phyloP scores from a whole-genome alignment of 305 asterid species.

The Solanum hybrid region DNA sequence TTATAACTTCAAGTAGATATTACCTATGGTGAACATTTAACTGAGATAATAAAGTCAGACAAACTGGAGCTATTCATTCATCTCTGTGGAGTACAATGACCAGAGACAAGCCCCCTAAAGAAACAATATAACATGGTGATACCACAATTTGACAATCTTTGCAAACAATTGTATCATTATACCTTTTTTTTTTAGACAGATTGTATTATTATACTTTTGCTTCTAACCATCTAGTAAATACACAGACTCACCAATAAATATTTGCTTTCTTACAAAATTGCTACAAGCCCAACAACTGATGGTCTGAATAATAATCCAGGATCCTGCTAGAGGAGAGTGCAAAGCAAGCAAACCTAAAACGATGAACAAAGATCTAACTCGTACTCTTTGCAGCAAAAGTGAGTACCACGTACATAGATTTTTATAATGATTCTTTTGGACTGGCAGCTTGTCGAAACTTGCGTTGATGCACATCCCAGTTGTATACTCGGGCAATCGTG shows the following conservation, averaged over 20 bases:
- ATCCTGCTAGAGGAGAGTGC: background rate
- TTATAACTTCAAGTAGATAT: background rate
- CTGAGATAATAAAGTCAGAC: background rate
- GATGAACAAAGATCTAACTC: slow-evolving; percentile 6
- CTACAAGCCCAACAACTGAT: background rate
- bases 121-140: background rate
- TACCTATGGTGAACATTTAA: background rate
- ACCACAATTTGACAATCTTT: background rate
- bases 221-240: background rate
- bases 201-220: background rate
- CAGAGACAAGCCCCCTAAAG: background rate
- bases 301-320: background rate
- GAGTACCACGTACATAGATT: slow-evolving; percentile 5
- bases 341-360: background rate
- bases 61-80: background rate
- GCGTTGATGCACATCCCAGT: slow-evolving; percentile 94
- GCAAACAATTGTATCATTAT: background rate
- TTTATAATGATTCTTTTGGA: slow-evolving; percentile 13
- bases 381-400: slow-evolving; percentile 10
- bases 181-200: background rate
- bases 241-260: background rate
- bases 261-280: background rate
- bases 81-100: background rate
- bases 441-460: slow-evolving; percentile 47
- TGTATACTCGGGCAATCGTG: slow-evolving; percentile 82